Conservation (phyloP, 495 filamentous ascomycete genomes). For the Lepraria neglecta region DNA sequence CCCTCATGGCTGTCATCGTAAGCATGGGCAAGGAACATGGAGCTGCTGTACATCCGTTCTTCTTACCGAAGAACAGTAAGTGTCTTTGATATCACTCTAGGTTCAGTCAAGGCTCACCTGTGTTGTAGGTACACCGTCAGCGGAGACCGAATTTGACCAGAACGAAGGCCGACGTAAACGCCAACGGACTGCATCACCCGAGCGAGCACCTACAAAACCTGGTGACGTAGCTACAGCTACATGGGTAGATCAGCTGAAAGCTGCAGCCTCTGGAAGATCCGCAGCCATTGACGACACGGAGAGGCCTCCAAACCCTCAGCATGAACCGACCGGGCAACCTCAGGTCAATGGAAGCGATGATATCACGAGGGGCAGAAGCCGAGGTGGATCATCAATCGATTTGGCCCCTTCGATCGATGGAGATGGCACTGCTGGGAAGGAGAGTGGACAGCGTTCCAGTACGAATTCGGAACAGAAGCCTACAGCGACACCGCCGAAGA, state of each 20-base stretch:
- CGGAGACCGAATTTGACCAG: slow-evolving; percentile 20
- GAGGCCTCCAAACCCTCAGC: background rate
- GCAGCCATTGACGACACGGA: background rate
- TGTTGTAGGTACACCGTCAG: background rate
- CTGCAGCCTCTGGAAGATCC: slow-evolving; percentile 7
- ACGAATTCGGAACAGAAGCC: background rate
- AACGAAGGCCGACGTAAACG: slow-evolving; percentile 37
- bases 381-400: background rate
- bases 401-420: background rate
- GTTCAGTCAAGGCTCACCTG: slow-evolving; percentile 19
- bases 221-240: background rate
- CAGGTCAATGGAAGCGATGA: background rate
- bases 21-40: slow-evolving; percentile 24
- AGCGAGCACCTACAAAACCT: background rate
- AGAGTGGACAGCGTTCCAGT: background rate
- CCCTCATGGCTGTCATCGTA: slow-evolving; percentile 23
- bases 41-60: slow-evolving; percentile 41
- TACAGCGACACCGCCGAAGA: slow-evolving; percentile 26
- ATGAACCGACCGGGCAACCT: background rate
- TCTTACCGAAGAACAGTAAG: slow-evolving; percentile 28
- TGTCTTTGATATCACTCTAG: slow-evolving; percentile 28
- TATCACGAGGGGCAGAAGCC: background rate
- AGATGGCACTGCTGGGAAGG: background rate
- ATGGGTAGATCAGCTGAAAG: slow-evolving; percentile 21
- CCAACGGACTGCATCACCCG: slow-evolving; percentile 34